These are phyloP conservation scores for Tardiomyces digboiensis DNA, from an alignment of 1,139 yeast species.

Conservation along the genomic window DNA sequence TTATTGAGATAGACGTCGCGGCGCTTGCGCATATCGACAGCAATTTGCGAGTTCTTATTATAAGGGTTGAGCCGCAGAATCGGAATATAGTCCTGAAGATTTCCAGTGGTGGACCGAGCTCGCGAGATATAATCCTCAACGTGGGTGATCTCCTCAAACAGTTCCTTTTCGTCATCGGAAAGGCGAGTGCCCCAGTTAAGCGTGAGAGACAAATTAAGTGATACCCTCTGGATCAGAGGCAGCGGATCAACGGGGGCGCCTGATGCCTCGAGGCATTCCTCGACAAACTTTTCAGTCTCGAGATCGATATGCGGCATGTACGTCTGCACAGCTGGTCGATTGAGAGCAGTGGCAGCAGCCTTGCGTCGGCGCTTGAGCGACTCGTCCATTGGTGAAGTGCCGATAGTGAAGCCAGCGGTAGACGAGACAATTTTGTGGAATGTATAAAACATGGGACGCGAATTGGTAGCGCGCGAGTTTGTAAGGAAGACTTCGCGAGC, in stretches of 20 bases:
- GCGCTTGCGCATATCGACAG: slow-evolving; percentile 33
- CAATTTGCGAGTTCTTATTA: slow-evolving; percentile 21
- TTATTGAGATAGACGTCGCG: slow-evolving; percentile 45
- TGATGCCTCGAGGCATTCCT: slow-evolving; percentile 9
- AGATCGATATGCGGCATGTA: slow-evolving; percentile 31
- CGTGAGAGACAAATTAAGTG: slow-evolving; percentile 41
- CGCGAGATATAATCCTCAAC: slow-evolving; percentile 38
- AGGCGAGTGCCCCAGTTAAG: slow-evolving; percentile 47
- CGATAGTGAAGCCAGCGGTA: slow-evolving; percentile 54
- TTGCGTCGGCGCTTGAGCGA: slow-evolving; percentile 44
- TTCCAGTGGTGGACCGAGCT: slow-evolving; percentile 27
- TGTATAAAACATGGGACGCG: slow-evolving; percentile 51
- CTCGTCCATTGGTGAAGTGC: slow-evolving; percentile 55
- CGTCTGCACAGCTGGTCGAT: slow-evolving; percentile 20
- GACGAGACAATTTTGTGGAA: slow-evolving; percentile 52
- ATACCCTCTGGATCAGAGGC: slow-evolving; percentile 40
- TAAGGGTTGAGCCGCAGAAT: slow-evolving; percentile 27
- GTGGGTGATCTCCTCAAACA: slow-evolving; percentile 43
- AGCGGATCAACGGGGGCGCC: slow-evolving; percentile 29
- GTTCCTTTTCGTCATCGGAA: slow-evolving; percentile 31
- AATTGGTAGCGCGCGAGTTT: slow-evolving; percentile 41
- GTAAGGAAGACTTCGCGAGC: slow-evolving; percentile 42
- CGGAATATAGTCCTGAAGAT: slow-evolving; percentile 50
- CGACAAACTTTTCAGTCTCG: slow-evolving; percentile 25
- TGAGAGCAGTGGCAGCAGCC: slow-evolving; percentile 38